These are phyloP conservation scores for Pueraria montana DNA, from an alignment of 306 rosid species.

Conservation along the genomic window DNA sequence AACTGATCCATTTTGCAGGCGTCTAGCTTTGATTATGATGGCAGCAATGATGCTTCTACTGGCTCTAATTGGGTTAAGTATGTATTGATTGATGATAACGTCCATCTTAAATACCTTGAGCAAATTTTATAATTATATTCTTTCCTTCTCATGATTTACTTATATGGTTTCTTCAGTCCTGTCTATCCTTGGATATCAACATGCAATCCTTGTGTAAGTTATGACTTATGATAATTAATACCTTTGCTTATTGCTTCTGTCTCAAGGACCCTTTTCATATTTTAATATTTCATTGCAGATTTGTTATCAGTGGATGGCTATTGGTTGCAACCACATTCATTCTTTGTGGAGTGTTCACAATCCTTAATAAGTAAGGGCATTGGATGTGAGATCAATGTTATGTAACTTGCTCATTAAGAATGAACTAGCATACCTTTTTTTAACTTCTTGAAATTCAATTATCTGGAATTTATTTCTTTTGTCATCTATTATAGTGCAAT, in stretches of 20 bases:
- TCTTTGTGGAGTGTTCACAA: slow-evolving; percentile 84
- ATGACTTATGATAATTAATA: slow-evolving; percentile 19
- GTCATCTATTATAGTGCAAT: slow-evolving; percentile 64
- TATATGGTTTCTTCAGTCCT: slow-evolving; percentile 67
- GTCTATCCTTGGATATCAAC: slow-evolving; percentile 75
- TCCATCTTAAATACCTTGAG: slow-evolving; percentile 17
- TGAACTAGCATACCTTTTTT: background rate
- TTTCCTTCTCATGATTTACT: slow-evolving; percentile 44
- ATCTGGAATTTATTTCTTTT: background rate
- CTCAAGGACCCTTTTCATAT: slow-evolving; percentile 21
- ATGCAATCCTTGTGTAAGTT: slow-evolving; percentile 85
- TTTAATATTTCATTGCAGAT: slow-evolving; percentile 65
- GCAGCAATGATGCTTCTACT: slow-evolving; percentile 83
- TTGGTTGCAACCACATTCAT: slow-evolving; percentile 82
- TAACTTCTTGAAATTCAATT: background rate
- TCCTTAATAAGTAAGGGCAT: slow-evolving; percentile 76
- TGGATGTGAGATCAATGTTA: background rate
- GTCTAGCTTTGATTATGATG: slow-evolving; percentile 71
- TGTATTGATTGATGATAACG: slow-evolving; percentile 46
- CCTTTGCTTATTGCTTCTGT: background rate
- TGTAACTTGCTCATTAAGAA: background rate
- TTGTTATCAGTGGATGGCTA: slow-evolving; percentile 87
- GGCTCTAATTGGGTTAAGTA: slow-evolving; percentile 81
- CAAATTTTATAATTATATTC: background rate
- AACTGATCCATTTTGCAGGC: slow-evolving; percentile 59